phyloP scores from a whole-genome alignment of 1,284 basidiomycete species.

The Fomitiporia mediterranea region DNA sequence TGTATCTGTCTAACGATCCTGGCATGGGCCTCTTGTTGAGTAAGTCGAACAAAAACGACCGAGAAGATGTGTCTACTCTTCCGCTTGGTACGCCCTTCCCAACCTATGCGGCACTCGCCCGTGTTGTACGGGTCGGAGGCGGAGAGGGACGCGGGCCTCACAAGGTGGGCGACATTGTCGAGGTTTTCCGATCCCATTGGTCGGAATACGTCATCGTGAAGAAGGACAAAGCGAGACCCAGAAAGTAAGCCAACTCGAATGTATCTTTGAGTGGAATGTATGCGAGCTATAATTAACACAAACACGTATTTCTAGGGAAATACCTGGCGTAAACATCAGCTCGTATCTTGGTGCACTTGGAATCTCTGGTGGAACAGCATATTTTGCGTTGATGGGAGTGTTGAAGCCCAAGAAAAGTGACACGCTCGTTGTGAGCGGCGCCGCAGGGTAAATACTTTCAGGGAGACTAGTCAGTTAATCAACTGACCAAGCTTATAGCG shows the following conservation, averaged over 20 bases:
- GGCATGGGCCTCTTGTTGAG: constrained; percentile 18
- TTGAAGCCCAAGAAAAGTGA: constrained; percentile 32
- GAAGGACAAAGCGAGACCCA: constrained; percentile 3
- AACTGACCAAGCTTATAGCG: constrained; percentile 24
- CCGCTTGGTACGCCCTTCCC: constrained; percentile 25
- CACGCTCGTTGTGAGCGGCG: constrained; percentile 35
- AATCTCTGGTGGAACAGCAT: constrained; percentile 29
- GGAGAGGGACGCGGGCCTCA: constrained; percentile 14
- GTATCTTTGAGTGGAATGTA: neutral
- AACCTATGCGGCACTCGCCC: constrained; percentile 22
- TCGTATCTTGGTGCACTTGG: constrained; percentile 28
- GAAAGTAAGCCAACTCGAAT: constrained; percentile 6
- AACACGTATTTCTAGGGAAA: neutral
- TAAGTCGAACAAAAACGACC: constrained; percentile 9
- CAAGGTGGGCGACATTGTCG: constrained; percentile 27
- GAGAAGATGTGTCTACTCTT: constrained; percentile 25
- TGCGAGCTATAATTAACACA: no score
- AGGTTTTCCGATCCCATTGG: constrained; percentile 24
- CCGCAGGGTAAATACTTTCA: constrained; percentile 28
- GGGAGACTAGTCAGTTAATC: no score
- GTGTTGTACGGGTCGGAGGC: constrained; percentile 25
- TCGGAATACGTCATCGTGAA: constrained; percentile 28
- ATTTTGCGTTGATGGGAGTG: constrained; percentile 31
- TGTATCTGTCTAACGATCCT: constrained; percentile 21
- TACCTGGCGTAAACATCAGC: constrained; percentile 19